Conservation (phyloP, 371 early-diverging fungal genomes). For the Lichtheimia hyalospora region DNA sequence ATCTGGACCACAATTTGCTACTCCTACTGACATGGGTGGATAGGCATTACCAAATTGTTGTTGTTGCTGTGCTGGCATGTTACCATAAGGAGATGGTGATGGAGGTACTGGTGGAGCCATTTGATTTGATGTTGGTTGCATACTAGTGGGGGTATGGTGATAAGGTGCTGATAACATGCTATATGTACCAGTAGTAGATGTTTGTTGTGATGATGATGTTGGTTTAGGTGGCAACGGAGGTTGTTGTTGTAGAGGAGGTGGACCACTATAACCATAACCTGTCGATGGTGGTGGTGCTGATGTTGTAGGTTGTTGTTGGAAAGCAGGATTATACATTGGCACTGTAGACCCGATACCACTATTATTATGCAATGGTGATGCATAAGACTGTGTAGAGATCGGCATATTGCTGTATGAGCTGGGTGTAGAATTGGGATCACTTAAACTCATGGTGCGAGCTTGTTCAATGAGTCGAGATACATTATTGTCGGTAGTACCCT, state of each 20-base stretch:
- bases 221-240: conserved; percentile 12
- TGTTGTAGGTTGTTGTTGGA: conserved; percentile 2
- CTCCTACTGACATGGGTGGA: not conserved
- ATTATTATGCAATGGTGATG: no score
- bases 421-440: conserved; percentile 5
- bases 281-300: not conserved
- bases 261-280: not conserved
- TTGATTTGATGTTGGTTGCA: no score
- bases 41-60: conserved; percentile 1
- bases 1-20: not conserved
- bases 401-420: no score
- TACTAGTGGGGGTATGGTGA: no score
- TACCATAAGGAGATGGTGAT: not conserved
- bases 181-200: no score
- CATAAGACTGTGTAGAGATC: no score
- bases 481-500: no score
- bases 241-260: conserved; percentile 1
- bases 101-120: not conserved
- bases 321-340: not conserved
- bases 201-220: no score
- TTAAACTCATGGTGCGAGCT: conserved; percentile 34
- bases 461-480: conserved; percentile 12
- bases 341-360: not conserved
- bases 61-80: not conserved
- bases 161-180: no score